Percentiles rank a stretch among this genome's conserved stretches.
These are phyloP conservation scores for Malus asiatica DNA, from an alignment of 306 rosid genomes.

Conservation along the genomic window DNA sequence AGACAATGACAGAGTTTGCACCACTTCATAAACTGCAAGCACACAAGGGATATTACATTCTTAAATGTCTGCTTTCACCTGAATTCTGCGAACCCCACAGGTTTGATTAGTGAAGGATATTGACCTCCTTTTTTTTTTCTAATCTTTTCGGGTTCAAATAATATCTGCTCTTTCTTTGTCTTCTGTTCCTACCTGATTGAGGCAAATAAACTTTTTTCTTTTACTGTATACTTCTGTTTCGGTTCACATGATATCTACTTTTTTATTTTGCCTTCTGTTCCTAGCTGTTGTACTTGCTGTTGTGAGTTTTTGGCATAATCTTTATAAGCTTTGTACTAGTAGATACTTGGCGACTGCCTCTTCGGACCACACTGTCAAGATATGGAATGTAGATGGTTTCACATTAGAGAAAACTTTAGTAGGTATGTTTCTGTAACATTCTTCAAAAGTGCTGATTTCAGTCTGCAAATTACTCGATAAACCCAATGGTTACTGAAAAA, in stretches of 20 bases:
- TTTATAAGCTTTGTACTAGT: conserved; percentile 6
- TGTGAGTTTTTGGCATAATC: not conserved
- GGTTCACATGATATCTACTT: not conserved
- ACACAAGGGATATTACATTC: conserved; percentile 74
- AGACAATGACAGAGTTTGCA: conserved; percentile 98
- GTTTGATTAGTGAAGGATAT: conserved; percentile 26
- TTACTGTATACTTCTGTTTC: conserved; percentile 3
- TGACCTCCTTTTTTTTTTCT: not conserved
- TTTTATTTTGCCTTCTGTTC: not conserved
- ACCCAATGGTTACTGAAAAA: not conserved
- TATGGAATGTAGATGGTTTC: conserved; percentile 98
- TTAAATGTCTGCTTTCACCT: conserved; percentile 92
- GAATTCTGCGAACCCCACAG: conserved; percentile 97
- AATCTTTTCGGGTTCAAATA: not conserved
- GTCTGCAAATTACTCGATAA: not conserved
- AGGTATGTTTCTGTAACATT: conserved; percentile 40
- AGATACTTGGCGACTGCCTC: conserved; percentile 98
- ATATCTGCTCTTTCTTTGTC: not conserved
- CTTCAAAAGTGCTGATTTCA: conserved; percentile 7
- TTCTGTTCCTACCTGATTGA: not conserved
- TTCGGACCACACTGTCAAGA: conserved; percentile 84
- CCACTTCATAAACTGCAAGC: conserved; percentile 99
- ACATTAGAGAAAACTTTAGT: conserved; percentile 81
- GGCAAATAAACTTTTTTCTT: not conserved
- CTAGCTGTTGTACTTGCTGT: not conserved